Conservation (phyloP, 495 filamentous ascomycete species). For the Hypomontagnella monticulosa region DNA sequence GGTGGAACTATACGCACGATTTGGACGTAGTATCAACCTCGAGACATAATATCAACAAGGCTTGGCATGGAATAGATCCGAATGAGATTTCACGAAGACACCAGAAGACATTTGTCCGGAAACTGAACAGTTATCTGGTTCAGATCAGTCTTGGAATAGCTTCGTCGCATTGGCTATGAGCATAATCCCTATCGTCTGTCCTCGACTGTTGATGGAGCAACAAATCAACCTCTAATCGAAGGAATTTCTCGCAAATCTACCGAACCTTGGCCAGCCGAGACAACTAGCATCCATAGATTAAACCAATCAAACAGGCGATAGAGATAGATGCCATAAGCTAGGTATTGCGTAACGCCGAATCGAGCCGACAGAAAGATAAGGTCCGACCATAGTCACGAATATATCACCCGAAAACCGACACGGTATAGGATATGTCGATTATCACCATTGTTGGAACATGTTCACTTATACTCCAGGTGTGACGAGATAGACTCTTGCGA, state of each 20-base stretch:
- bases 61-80: not conserved
- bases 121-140: not conserved
- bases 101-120: not conserved
- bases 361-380: too few species aligned
- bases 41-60: constrained; percentile 70
- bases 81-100: not conserved
- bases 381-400: too few species aligned
- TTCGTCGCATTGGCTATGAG: not conserved
- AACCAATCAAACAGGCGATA: too few species aligned
- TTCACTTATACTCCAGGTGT: too few species aligned
- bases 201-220: not conserved
- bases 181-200: not conserved
- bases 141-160: not conserved
- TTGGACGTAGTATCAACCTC: constrained; percentile 94
- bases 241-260: not conserved
- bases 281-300: too few species aligned
- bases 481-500: too few species aligned
- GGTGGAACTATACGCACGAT: constrained; percentile 89
- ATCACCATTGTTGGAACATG: too few species aligned
- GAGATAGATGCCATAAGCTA: too few species aligned
- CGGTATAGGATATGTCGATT: too few species aligned
- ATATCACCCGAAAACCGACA: too few species aligned
- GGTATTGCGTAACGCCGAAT: too few species aligned
- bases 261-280: too few species aligned
- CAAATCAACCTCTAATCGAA: not conserved